Conservation (phyloP, 2,329 filamentous ascomycete species). For the Xylaria arbuscula region DNA sequence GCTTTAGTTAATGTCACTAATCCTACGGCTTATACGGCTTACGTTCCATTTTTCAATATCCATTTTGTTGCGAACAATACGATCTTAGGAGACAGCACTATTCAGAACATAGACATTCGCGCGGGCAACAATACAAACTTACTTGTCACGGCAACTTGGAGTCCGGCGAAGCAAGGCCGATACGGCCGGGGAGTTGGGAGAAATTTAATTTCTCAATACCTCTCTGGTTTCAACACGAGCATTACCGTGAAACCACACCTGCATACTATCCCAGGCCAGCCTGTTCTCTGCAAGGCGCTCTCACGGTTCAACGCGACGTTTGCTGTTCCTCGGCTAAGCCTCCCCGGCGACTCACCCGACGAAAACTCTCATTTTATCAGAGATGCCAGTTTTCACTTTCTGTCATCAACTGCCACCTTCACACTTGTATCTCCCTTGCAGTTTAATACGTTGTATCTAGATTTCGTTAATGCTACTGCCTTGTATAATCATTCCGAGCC, state of each 20-base stretch:
- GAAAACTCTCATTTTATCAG: slow-evolving; percentile 77
- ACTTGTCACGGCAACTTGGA: slow-evolving; percentile 76
- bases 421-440: slow-evolving; percentile 81
- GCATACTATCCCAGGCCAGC: slow-evolving; percentile 78
- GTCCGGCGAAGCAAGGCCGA: slow-evolving; percentile 74
- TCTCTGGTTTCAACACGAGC: slow-evolving; percentile 88
- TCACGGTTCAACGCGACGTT: slow-evolving; percentile 78
- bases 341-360: slow-evolving; percentile 63
- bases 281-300: slow-evolving; percentile 76
- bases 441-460: slow-evolving; percentile 79
- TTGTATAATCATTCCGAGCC: slow-evolving; percentile 83
- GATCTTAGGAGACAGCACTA: slow-evolving; percentile 78
- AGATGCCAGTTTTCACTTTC: slow-evolving; percentile 85
- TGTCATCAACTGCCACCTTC: slow-evolving; percentile 88
- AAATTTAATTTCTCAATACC: slow-evolving; percentile 83
- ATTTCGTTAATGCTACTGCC: slow-evolving; percentile 83
- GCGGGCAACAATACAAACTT: slow-evolving; percentile 79
- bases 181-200: slow-evolving; percentile 71
- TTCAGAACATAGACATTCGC: slow-evolving; percentile 70
- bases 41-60: slow-evolving; percentile 82
- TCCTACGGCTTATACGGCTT: slow-evolving; percentile 85
- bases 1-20: slow-evolving; percentile 87
- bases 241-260: slow-evolving; percentile 78
- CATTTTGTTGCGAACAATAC: slow-evolving; percentile 79
- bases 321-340: slow-evolving; percentile 73